A percentile compares a stretch with the other conserved stretches of the same genome.
Conservation (phyloP, 1,139 yeast species). For the Yamadazyma diddensiae region DNA sequence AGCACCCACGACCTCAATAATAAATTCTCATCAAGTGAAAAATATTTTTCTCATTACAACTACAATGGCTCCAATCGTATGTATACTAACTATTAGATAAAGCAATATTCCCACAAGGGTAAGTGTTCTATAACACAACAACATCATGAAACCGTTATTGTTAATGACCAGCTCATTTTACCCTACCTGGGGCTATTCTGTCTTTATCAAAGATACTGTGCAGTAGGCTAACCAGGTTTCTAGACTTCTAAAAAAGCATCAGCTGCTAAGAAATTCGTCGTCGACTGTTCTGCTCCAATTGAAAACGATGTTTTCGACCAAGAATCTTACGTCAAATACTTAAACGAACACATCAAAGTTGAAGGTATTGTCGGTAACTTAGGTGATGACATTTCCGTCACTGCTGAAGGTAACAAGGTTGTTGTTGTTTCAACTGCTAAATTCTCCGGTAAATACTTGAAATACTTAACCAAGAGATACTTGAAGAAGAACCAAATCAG, state of each 20-base stretch:
- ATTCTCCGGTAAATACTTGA: constrained; percentile 99
- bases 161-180: constrained; percentile 1
- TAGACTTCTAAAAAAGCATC: constrained; percentile 79
- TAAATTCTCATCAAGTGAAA: too few relatives aligned
- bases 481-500: constrained; percentile 99
- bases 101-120: constrained; percentile 30
- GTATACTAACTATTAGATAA: constrained; percentile 34
- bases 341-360: constrained; percentile 98
- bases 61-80: constrained; percentile 87
- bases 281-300: constrained; percentile 96
- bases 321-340: constrained; percentile 96
- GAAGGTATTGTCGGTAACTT: constrained; percentile 96
- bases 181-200: constrained; percentile 57
- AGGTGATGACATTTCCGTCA: constrained; percentile 89
- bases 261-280: constrained; percentile 86
- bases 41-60: constrained; percentile 3
- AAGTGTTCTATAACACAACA: neutral
- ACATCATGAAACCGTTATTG: neutral
- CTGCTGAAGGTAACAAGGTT: constrained; percentile 81
- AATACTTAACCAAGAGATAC: constrained; percentile 99
- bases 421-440: constrained; percentile 88
- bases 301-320: constrained; percentile 98
- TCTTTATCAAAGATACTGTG: constrained; percentile 39
- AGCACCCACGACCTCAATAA: too few relatives aligned
- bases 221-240: constrained; percentile 56